Conservation (phyloP, 495 filamentous ascomycete genomes). For the Annulohypoxylon moriforme region DNA sequence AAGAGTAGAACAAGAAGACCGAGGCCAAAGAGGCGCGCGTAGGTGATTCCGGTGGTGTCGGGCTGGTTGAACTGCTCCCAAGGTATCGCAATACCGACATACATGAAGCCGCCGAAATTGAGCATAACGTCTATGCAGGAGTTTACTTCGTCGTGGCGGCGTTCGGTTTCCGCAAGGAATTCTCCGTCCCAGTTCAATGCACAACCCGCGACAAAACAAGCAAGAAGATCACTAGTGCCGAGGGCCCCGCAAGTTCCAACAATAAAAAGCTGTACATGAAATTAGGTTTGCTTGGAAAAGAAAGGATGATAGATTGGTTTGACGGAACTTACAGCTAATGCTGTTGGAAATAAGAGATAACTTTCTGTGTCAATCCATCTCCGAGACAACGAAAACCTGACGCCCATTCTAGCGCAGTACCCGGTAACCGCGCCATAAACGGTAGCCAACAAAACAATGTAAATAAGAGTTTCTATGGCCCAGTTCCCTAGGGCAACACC, state of each 20-base stretch:
- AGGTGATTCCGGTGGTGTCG: constrained; percentile 57
- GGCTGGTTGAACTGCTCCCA: constrained; percentile 67
- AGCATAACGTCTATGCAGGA: constrained; percentile 80
- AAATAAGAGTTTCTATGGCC: constrained; percentile 85
- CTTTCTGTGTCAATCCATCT: constrained; percentile 87
- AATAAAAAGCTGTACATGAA: constrained; percentile 65
- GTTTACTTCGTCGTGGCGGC: constrained; percentile 78
- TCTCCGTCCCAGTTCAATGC: constrained; percentile 87
- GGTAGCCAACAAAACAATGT: constrained; percentile 78
- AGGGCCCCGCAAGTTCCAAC: constrained; percentile 84
- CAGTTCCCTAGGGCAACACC: constrained; percentile 77
- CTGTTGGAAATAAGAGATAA: constrained; percentile 86
- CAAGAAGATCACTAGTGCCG: constrained; percentile 89
- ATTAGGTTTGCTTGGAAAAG: neutral
- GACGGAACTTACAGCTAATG: constrained; percentile 71
- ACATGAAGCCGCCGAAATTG: constrained; percentile 87
- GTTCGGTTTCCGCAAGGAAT: constrained; percentile 83
- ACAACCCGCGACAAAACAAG: constrained; percentile 91
- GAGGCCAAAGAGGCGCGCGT: constrained; percentile 74
- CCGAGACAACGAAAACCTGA: constrained; percentile 64
- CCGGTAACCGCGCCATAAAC: constrained; percentile 77
- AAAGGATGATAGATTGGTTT: neutral
- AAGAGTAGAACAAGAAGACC: constrained; percentile 81
- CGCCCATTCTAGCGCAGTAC: constrained; percentile 71
- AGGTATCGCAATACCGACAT: constrained; percentile 83